Percentiles rank a stretch among this genome's conserved stretches.
phyloP scores from a whole-genome alignment of 1,284 basidiomycete species.

The Cutaneotrichosporon sp. region DNA sequence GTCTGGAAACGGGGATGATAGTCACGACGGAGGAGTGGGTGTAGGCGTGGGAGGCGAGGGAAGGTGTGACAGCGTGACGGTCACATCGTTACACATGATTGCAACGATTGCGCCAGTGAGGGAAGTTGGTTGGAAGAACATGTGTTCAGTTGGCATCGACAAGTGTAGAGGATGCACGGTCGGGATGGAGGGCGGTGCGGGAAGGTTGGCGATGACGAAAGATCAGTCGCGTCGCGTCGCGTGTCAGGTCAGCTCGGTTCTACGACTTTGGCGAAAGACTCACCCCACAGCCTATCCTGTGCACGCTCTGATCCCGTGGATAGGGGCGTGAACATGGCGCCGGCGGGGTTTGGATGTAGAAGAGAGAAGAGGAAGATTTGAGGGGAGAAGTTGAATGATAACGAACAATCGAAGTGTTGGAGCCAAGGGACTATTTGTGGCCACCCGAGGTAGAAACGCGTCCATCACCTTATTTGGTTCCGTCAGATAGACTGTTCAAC shows the following conservation, averaged over 20 bases:
- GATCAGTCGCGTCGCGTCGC: slow-evolving; percentile 3
- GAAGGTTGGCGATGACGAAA: neutral
- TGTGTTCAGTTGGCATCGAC: neutral
- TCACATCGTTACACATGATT: neutral
- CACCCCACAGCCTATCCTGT: slow-evolving; percentile 52
- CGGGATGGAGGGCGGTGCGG: neutral
- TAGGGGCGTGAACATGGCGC: slow-evolving; percentile 51
- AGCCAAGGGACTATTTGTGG: neutral
- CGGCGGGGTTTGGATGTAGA: neutral
- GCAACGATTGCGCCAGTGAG: neutral
- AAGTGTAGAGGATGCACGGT: neutral
- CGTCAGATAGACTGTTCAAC: neutral
- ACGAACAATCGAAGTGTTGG: too few species aligned
- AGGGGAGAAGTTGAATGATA: neutral
- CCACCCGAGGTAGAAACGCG: neutral
- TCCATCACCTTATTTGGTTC: neutral
- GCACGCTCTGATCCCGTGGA: slow-evolving; percentile 51
- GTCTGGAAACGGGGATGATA: slow-evolving; percentile 4
- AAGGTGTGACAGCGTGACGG: neutral
- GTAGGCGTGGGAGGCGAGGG: neutral
- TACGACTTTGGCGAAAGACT: slow-evolving; percentile 13
- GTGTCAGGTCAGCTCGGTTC: neutral
- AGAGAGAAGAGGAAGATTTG: neutral
- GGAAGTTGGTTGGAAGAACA: neutral
- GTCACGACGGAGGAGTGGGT: neutral